Conservation (phyloP, 139 green algal species). For the Chlamydomonas sphaeroides region DNA sequence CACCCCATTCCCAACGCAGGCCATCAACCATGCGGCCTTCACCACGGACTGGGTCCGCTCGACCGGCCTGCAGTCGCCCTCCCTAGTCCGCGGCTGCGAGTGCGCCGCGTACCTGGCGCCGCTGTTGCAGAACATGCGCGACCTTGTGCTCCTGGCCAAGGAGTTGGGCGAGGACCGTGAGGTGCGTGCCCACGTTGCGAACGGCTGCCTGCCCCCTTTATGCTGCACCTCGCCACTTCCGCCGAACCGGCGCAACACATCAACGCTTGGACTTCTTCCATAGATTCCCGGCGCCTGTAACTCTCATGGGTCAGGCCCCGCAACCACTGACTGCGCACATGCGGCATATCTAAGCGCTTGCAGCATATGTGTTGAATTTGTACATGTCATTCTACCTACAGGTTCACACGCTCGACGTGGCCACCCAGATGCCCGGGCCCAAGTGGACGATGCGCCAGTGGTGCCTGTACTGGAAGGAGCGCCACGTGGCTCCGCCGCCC, state of each 20-base stretch:
- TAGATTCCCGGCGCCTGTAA: too few species aligned
- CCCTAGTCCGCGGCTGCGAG: slow-evolving; percentile 9
- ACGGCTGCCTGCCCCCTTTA: too few species aligned
- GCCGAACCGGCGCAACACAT: too few species aligned
- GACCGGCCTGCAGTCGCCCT: slow-evolving; percentile 7
- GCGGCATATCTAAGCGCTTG: neutral
- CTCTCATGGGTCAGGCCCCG: too few species aligned
- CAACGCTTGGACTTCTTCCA: too few species aligned
- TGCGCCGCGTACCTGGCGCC: neutral
- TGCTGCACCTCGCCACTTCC: too few species aligned
- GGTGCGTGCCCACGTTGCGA: too few species aligned
- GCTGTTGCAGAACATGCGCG: slow-evolving; percentile 20
- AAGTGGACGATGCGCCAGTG: slow-evolving; percentile 45
- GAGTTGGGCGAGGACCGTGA: slow-evolving; percentile 30
- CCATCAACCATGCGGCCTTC: neutral
- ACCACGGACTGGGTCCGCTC: slow-evolving; percentile 28
- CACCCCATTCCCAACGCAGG: neutral
- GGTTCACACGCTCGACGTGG: slow-evolving; percentile 47
- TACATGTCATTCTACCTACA: neutral
- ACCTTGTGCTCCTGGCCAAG: slow-evolving; percentile 7
- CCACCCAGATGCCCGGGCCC: slow-evolving; percentile 35
- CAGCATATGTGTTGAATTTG: too few species aligned
- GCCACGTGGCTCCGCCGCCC: neutral
- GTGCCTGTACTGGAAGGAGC: slow-evolving; percentile 51
- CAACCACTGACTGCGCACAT: neutral